Percentiles rank a stretch among this genome's conserved stretches.
phyloP scores from a whole-genome alignment of 2,329 filamentous ascomycete genomes.

The Penicillium sp. region DNA sequence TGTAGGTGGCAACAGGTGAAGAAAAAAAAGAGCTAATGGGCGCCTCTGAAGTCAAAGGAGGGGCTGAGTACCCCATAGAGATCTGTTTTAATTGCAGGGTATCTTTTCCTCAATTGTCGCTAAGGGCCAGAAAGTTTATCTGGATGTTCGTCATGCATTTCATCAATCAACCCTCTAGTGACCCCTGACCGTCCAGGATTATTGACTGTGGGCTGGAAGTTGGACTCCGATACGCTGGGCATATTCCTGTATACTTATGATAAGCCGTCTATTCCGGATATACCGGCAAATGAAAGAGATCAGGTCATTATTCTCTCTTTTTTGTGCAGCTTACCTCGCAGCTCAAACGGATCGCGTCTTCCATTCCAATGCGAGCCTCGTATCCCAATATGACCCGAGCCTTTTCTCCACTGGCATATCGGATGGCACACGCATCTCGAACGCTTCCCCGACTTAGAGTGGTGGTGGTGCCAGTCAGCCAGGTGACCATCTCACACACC shows the following conservation, averaged over 20 bases:
- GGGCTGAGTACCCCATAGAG: constrained; percentile 1
- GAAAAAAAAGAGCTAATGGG: constrained; percentile 5
- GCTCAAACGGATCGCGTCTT: constrained; percentile 55
- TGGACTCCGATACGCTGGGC: constrained; percentile 34
- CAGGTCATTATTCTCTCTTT: neutral
- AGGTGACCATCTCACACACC: constrained; percentile 52
- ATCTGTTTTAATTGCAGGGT: constrained; percentile 15
- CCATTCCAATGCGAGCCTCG: constrained; percentile 53
- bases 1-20: constrained; percentile 10
- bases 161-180: neutral
- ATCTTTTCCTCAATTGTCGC: constrained; percentile 7
- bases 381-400: constrained; percentile 59
- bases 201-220: constrained; percentile 5
- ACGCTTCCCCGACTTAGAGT: constrained; percentile 60
- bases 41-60: constrained; percentile 10
- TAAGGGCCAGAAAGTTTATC: constrained; percentile 15
- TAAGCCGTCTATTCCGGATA: constrained; percentile 1
- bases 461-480: constrained; percentile 49
- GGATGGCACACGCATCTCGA: constrained; percentile 56
- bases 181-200: neutral
- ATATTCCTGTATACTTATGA: constrained; percentile 33
- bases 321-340: constrained; percentile 47
- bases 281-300: neutral
- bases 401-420: constrained; percentile 59
- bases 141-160: constrained; percentile 6